A percentile compares a stretch with the other conserved stretches of the same genome.
Conservation (phyloP, 129 eudicot genomes). For the Lactuca sativa region DNA sequence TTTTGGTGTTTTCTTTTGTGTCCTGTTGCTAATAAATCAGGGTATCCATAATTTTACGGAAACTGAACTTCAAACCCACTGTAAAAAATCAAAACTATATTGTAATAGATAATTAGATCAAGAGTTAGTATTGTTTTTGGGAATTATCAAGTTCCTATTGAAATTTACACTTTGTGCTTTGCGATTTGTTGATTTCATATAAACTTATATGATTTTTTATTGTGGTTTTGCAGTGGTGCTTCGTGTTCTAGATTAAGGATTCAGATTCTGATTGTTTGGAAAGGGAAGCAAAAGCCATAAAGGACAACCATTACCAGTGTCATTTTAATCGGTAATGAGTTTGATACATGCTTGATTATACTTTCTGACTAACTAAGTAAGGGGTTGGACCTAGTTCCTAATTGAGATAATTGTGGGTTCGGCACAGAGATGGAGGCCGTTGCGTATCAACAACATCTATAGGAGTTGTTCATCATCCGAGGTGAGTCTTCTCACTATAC, state of each 20-base stretch:
- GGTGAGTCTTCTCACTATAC: too few species aligned
- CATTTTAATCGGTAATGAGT: too few species aligned
- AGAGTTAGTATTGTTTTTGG: background rate
- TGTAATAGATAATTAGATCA: background rate
- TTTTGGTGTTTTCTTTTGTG: constrained; percentile 29
- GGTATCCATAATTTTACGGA: background rate
- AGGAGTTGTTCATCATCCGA: too few species aligned
- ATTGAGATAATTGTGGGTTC: too few species aligned
- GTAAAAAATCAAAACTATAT: background rate
- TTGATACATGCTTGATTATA: too few species aligned
- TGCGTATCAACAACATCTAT: too few species aligned
- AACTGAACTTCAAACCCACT: background rate
- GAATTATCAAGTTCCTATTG: background rate
- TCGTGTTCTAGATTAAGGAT: constrained; percentile 2
- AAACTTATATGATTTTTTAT: constrained; percentile 6
- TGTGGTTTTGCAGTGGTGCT: constrained; percentile 5
- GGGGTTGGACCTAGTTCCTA: too few species aligned
- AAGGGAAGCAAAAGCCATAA: too few species aligned
- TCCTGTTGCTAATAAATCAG: constrained; percentile 21
- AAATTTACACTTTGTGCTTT: constrained; percentile 1
- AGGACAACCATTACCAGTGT: too few species aligned
- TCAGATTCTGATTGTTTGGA: too few species aligned
- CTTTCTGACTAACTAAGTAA: too few species aligned
- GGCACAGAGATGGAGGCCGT: too few species aligned
- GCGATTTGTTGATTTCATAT: constrained; percentile 8